Evolutionary conservation across 495 filamentous ascomycete species (phyloP).

Genomic region (Polyplosphaeria fusca): DNA sequence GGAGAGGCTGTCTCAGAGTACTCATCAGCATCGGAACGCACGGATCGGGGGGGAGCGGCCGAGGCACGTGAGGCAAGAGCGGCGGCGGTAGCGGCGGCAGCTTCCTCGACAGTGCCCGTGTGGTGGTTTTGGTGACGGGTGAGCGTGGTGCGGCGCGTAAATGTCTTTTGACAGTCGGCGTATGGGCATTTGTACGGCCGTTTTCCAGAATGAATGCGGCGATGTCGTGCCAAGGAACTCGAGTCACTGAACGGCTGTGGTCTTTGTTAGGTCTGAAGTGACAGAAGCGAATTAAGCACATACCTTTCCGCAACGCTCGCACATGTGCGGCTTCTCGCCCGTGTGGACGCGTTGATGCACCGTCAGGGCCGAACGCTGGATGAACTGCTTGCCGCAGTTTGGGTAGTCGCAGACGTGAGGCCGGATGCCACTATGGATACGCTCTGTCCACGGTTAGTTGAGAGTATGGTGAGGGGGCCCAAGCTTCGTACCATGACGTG

Average conservation of each 20-base stretch:
- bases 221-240: conserved; percentile 88
- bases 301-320: conserved; percentile 96
- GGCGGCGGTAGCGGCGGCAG: conserved; percentile 82
- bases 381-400: conserved; percentile 92
- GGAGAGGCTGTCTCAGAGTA: conserved; percentile 80
- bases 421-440: conserved; percentile 88
- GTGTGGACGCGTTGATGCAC: conserved; percentile 95
- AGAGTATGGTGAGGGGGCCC: conserved; percentile 1
- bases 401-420: conserved; percentile 91
- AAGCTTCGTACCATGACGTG: conserved; percentile 72
- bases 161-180: conserved; percentile 97
- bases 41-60: conserved; percentile 52
- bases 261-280: not conserved
- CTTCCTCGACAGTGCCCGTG: conserved; percentile 91
- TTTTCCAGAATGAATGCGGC: conserved; percentile 92
- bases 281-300: conserved; percentile 14
- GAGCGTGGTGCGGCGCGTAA: conserved; percentile 89
- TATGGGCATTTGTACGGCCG: conserved; percentile 97
- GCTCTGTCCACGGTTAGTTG: conserved; percentile 59
- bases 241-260: conserved; percentile 95
- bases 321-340: conserved; percentile 97
- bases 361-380: conserved; percentile 94
- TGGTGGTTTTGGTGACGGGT: conserved; percentile 96
- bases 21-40: conserved; percentile 71
- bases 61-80: conserved; percentile 63